Base-by-base conservation (phyloP, 2,329 filamentous ascomycete species). In the Ophiostoma australiae region DNA sequence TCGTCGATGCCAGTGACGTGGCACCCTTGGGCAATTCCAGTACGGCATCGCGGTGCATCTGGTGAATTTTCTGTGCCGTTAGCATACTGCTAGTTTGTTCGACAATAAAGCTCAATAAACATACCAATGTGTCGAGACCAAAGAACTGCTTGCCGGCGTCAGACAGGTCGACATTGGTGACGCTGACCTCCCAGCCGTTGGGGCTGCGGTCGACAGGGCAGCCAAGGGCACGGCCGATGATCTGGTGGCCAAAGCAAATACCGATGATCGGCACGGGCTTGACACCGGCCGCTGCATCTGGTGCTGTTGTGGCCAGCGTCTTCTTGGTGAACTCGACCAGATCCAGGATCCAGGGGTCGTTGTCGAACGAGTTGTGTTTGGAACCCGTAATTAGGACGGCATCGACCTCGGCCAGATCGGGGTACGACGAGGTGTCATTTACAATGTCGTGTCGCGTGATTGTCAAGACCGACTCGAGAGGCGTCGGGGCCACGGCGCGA, bases 221-320 rank as follows among this genome's bases (percentile, higher is more conserved):
- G 3, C 88, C 91, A 75, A 94, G 78, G 0, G 92, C 91, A 69
- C 92, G 84, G 0, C 86, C 92, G 63, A 95, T 81, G 76, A 97
- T 93, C 81, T 97, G 92, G 78, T 96, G 93, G 5, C 93, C 93
- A 78, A 94, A 97, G 80, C 93, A 97, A 20, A 95, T 85, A 13
- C 92, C 93, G 20, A 97, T 84, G n/a, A 94, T 80, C 48, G 88
- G 86, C 8, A 95, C 86, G 0, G 87, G 82, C 74, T 90, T 85
- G 15, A 83, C 82, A 44, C 92, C 83, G 31, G 66, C 68, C 10
- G 72, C 61, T 1, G 72, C 70, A 10, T 61, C 71, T 5, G 73
- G 71, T 20, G 72, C 69, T 2, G 74, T 73, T 3, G 91, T 82
- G 63, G 73, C 71, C 6, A 80, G 75, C 0, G 75, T 76, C 74